A percentile compares a stretch with the other conserved stretches of the same genome.
phyloP scores from a whole-genome alignment of 164 flowering plant species.

The Chimonanthus salicifolius region DNA sequence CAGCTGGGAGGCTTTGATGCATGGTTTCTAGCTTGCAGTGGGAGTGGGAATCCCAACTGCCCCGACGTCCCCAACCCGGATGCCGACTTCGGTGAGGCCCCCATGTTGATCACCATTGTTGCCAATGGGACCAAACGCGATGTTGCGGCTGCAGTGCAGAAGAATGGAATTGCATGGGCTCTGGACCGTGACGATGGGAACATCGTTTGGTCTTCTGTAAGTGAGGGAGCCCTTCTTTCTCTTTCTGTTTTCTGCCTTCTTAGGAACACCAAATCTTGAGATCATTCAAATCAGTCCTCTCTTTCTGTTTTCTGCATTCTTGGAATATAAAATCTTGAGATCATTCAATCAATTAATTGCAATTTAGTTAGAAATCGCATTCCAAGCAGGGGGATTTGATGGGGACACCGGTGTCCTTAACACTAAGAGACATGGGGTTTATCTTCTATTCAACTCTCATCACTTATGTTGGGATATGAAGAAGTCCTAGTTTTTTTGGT shows the following conservation, averaged over 20 bases:
- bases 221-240: constrained; percentile 9
- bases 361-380: too few species aligned
- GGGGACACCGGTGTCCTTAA: too few species aligned
- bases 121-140: constrained; percentile 26
- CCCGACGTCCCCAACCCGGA: background rate
- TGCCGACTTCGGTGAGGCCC: constrained; percentile 1
- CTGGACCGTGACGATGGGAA: constrained; percentile 44
- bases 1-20: constrained; percentile 1
- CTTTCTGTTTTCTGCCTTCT: background rate
- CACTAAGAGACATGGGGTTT: too few species aligned
- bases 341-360: too few species aligned
- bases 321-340: too few species aligned
- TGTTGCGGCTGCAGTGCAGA: constrained; percentile 50
- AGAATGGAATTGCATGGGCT: constrained; percentile 61
- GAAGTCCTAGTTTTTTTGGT: too few species aligned
- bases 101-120: constrained; percentile 29
- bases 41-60: background rate
- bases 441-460: too few species aligned
- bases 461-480: too few species aligned
- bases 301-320: too few species aligned
- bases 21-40: background rate
- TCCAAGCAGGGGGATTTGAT: too few species aligned
- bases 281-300: too few species aligned
- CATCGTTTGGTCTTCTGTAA: constrained; percentile 44
- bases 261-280: too few species aligned